phyloP scores from a whole-genome alignment of 75 land plant species.

The Cupressus sempervirens region DNA sequence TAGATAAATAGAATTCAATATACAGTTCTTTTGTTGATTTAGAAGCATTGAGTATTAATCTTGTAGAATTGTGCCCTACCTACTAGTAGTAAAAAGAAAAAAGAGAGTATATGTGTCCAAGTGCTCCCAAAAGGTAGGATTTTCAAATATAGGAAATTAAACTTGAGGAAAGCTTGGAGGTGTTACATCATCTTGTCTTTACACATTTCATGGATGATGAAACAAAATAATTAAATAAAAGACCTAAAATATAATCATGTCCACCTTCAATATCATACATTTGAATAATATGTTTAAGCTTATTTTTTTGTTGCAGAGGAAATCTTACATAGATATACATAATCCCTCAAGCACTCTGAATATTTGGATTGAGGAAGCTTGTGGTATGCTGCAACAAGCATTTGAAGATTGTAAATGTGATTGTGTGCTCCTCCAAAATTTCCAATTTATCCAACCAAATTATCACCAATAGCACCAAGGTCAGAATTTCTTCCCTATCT shows the following conservation, averaged over 20 bases:
- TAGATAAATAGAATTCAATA: background rate
- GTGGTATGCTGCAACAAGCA: constrained; percentile 79
- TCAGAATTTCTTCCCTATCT: too few species aligned
- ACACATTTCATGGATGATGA: too few species aligned
- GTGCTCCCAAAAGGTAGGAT: constrained; percentile 90
- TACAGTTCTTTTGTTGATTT: background rate
- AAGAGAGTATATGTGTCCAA: constrained; percentile 83
- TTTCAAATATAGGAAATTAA: constrained; percentile 77
- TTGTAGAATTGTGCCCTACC: constrained; percentile 52
- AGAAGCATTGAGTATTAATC: background rate
- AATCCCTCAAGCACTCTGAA: constrained; percentile 77
- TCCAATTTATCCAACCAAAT: constrained; percentile 41
- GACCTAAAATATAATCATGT: background rate
- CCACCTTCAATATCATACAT: background rate
- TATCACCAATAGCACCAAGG: too few species aligned
- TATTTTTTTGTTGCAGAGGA: background rate
- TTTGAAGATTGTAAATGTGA: constrained; percentile 59
- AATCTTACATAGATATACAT: constrained; percentile 61
- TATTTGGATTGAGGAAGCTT: constrained; percentile 86
- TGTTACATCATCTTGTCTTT: too few species aligned
- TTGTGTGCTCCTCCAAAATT: constrained; percentile 62
- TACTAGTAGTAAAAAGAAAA: constrained; percentile 96
- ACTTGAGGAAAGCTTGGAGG: too few species aligned
- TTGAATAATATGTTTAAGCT: background rate
- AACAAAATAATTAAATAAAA: too few species aligned